Base-by-base conservation (phyloP, 371 early-diverging fungal species). In the Mortierella sp. region DNA sequence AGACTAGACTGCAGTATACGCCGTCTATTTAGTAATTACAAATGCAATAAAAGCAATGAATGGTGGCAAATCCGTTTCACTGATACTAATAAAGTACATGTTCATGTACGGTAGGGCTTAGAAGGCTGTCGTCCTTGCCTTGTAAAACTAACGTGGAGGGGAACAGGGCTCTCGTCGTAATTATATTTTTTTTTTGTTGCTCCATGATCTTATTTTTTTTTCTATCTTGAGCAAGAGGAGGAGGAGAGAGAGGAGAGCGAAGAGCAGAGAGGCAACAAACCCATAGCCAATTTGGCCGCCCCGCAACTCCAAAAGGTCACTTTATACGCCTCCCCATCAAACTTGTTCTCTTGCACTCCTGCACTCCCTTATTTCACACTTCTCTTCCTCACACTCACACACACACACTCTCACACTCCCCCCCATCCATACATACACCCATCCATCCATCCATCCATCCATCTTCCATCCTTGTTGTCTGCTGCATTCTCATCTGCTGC, bases 271-370 rank as follows among this genome's bases (percentile, higher is more conserved):
- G 35, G 2, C 35, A 35, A 3, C 35, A 35, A 35, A 8, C 35
- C 35, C 35, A 35, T 16, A n/a, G 52, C 20, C 43, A n/a, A 57
- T 43, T 16, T n/a, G 55, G 26, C 28, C 55, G 24, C 64, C 55
- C 65, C 65, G 65, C 55, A 65, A 65, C 65, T 65, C 65, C 65
- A 65, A 65, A 65, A 65, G 37, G 37, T 39, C 22, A 39, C 20
- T 37, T 60, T 60, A 18, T 12, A 39, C 65, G 65, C 55, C 55
- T 54, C 24, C n/a, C 22, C 47, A 24, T 52, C 40, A 20, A 10
- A 18, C 52, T 35, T 40, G 35, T 49, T 35, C 54, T 61, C 52
- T 51, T 39, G 40, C 68, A 11, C 32, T 12, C 58, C 18, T 45
- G 40, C 24, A 6, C 35, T 28, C 58, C 12, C 14, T 55, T 47